Percentiles rank a stretch among this genome's conserved stretches.
phyloP scores from a whole-genome alignment of 805 yeast species.

The Zygosaccharomyces lentus region DNA sequence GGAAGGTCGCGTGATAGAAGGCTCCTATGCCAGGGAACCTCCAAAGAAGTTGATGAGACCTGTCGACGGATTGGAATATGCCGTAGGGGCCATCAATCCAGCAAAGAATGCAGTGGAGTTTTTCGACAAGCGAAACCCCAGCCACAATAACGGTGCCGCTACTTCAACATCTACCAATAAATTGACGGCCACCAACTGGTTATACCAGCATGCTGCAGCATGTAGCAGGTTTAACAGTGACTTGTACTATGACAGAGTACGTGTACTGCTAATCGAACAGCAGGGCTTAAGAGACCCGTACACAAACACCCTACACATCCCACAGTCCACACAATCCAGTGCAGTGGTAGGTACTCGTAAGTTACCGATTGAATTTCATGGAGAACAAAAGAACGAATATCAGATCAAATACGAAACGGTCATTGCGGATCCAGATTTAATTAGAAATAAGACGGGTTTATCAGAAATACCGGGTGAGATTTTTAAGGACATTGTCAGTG shows the following conservation, averaged over 20 bases:
- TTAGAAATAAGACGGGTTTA: slow-evolving; percentile 58
- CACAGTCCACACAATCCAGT: slow-evolving; percentile 71
- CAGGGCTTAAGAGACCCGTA: slow-evolving; percentile 74
- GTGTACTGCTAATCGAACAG: slow-evolving; percentile 40
- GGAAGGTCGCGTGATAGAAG: slow-evolving; percentile 61
- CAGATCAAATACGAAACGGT: slow-evolving; percentile 47
- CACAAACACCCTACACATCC: slow-evolving; percentile 76
- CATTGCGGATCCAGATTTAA: slow-evolving; percentile 44
- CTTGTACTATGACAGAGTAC: slow-evolving; percentile 53
- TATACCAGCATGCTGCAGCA: slow-evolving; percentile 77
- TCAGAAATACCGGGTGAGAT: slow-evolving; percentile 52
- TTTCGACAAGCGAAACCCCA: slow-evolving; percentile 34
- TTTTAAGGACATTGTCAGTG: slow-evolving; percentile 54
- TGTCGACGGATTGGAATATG: slow-evolving; percentile 15
- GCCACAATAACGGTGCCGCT: slow-evolving; percentile 31
- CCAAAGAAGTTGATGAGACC: slow-evolving; percentile 18
- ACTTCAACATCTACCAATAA: slow-evolving; percentile 32
- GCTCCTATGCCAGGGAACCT: slow-evolving; percentile 41
- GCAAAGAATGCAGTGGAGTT: slow-evolving; percentile 38
- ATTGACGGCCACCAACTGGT: slow-evolving; percentile 71
- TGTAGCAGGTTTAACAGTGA: slow-evolving; percentile 66
- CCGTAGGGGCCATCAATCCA: slow-evolving; percentile 25
- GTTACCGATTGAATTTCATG: slow-evolving; percentile 24
- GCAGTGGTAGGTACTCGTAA: slow-evolving; percentile 30
- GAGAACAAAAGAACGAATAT: slow-evolving; percentile 26